Evolutionary conservation across 2,329 filamentous ascomycete genomes (phyloP).

Genomic region (Coniochaeta hoffmannii): DNA sequence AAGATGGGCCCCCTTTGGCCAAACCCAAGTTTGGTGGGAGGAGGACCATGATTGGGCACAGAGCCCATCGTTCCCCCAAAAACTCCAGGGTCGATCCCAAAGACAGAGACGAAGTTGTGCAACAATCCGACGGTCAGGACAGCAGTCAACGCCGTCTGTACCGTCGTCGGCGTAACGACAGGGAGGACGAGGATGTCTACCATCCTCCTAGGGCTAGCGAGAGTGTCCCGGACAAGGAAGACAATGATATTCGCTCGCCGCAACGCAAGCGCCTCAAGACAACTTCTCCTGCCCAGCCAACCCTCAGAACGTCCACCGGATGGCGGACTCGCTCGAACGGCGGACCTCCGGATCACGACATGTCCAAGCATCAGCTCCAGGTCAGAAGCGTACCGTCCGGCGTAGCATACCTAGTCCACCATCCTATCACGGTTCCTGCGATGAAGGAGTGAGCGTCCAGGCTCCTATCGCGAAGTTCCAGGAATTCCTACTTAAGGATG

Average conservation of each 20-base stretch:
- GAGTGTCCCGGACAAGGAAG: neutral
- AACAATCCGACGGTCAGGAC: slow-evolving; percentile 2
- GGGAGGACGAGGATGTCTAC: slow-evolving; percentile 3
- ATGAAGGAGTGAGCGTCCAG: too few species aligned
- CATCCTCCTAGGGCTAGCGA: neutral
- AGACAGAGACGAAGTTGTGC: neutral
- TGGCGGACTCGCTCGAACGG: neutral
- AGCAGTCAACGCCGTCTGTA: too few species aligned
- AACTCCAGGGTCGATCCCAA: neutral
- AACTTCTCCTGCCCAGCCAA: neutral
- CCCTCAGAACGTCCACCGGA: neutral
- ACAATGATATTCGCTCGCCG: neutral
- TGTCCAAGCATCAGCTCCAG: neutral
- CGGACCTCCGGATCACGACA: neutral
- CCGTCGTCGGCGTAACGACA: neutral
- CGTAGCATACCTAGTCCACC: neutral
- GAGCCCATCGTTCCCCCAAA: neutral
- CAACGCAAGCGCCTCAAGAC: neutral
- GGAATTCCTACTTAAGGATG: neutral
- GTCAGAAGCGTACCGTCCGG: neutral
- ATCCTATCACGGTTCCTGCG: neutral
- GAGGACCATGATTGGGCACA: neutral
- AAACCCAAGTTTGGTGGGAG: neutral
- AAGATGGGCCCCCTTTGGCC: slow-evolving; percentile 2
- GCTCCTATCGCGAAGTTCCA: slow-evolving; percentile 9